A percentile compares a stretch with the other conserved stretches of the same genome.
Conservation (phyloP, 345 rosid species). For the Acer saccharum region DNA sequence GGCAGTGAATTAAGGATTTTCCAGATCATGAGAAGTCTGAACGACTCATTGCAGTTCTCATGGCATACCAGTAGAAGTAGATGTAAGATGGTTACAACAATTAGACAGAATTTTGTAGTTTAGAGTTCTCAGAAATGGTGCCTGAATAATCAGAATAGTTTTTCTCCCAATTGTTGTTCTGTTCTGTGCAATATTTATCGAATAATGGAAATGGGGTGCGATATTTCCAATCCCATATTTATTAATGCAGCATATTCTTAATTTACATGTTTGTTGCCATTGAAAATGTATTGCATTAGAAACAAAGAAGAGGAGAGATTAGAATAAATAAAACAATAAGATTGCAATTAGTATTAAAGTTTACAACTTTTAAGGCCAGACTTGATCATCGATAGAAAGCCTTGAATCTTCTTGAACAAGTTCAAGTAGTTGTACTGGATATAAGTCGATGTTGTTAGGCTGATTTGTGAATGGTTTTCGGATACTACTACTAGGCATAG, state of each 20-base stretch:
- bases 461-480: not conserved
- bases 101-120: not conserved
- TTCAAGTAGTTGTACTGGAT: not conserved
- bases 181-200: not conserved
- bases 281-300: no score
- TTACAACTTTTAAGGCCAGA: not conserved
- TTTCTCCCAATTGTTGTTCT: not conserved
- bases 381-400: not conserved
- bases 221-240: not conserved
- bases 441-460: not conserved
- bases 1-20: slow-evolving; percentile 38
- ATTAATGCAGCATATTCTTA: not conserved
- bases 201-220: slow-evolving; percentile 2
- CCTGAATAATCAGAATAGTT: slow-evolving; percentile 6
- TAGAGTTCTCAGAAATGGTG: slow-evolving; percentile 4
- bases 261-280: not conserved
- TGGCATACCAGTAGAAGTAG: not conserved
- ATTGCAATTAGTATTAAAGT: not conserved
- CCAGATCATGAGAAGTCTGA: not conserved
- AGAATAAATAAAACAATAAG: not conserved
- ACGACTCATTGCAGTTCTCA: not conserved
- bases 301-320: no score
- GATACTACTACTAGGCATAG: not conserved
- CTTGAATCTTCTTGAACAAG: not conserved
- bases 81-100: not conserved